Evolutionary conservation across 2,329 filamentous ascomycete species (phyloP).

Genomic region (Ceratocystiopsis sp.): DNA sequence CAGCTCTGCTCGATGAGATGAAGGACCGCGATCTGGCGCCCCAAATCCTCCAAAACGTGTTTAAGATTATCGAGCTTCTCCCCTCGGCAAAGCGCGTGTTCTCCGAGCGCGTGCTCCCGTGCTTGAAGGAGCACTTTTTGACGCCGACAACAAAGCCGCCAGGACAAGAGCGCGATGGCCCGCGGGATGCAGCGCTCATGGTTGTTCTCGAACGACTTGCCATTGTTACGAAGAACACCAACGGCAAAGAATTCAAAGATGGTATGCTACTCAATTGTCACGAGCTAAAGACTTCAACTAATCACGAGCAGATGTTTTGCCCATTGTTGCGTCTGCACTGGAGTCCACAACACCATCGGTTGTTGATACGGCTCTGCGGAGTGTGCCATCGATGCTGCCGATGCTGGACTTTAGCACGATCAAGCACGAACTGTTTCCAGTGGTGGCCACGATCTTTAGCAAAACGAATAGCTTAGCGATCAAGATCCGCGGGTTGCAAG

Average conservation of each 20-base stretch:
- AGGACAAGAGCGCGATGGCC: constrained; percentile 58
- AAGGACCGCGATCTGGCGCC: constrained; percentile 82
- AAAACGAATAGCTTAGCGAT: constrained; percentile 88
- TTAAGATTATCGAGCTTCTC: constrained; percentile 69
- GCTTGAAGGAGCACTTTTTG: constrained; percentile 68
- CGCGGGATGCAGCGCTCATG: constrained; percentile 80
- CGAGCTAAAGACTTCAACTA: background rate
- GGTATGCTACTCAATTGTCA: constrained; percentile 29
- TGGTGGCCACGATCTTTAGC: constrained; percentile 78
- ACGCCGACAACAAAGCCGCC: constrained; percentile 31
- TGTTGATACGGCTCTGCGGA: constrained; percentile 69
- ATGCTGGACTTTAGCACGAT: constrained; percentile 91
- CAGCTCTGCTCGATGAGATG: constrained; percentile 76
- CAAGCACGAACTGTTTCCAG: constrained; percentile 90
- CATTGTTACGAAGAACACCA: constrained; percentile 61
- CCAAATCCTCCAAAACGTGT: constrained; percentile 76
- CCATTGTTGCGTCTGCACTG: constrained; percentile 66
- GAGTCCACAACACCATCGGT: constrained; percentile 81
- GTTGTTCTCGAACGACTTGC: constrained; percentile 73
- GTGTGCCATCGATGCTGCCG: constrained; percentile 63
- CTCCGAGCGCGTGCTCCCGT: constrained; percentile 71
- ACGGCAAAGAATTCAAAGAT: constrained; percentile 88
- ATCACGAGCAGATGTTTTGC: constrained; percentile 52
- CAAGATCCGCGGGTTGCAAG: constrained; percentile 81
- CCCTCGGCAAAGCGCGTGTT: constrained; percentile 66